Evolutionary conservation across 73 alveolate genomes (phyloP).

Genomic region (Symbiodinium pilosum): DNA sequence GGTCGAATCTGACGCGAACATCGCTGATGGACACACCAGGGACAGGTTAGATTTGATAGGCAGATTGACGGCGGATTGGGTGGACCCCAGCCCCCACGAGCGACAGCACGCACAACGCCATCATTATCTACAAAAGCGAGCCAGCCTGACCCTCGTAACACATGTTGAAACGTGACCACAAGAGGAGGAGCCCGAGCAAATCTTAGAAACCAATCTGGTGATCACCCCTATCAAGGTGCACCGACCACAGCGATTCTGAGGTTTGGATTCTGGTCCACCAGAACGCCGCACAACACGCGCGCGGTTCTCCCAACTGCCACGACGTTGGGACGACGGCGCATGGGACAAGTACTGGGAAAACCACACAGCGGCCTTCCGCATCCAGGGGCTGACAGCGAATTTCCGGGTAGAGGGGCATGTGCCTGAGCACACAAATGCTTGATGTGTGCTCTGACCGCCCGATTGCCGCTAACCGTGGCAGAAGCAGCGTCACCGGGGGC

Average conservation of each 20-base stretch:
- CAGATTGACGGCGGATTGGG: background rate
- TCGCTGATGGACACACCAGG: constrained; percentile 9
- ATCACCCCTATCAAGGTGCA: constrained; percentile 6
- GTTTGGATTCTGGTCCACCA: constrained; percentile 16
- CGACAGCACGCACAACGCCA: background rate
- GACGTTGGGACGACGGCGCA: constrained; percentile 29
- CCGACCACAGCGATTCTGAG: background rate
- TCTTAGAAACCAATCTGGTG: constrained; percentile 48
- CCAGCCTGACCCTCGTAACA: background rate
- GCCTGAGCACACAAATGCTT: constrained; percentile 43
- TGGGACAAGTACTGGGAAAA: background rate
- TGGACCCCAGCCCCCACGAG: background rate
- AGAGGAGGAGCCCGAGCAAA: background rate
- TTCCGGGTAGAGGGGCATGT: constrained; percentile 52
- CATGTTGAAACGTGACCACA: constrained; percentile 9
- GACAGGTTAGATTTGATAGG: background rate
- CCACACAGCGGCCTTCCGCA: constrained; percentile 39
- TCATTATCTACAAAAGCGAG: background rate
- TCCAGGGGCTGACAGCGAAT: constrained; percentile 16
- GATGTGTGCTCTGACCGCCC: constrained; percentile 31
- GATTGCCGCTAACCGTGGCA: constrained; percentile 34
- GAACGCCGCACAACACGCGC: background rate
- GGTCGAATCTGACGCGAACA: constrained; percentile 42
- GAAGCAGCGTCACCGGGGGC: constrained; percentile 67
- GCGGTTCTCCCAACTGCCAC: background rate